phyloP scores from a whole-genome alignment of 257 asterid genomes.

The Solanum sitiens region DNA sequence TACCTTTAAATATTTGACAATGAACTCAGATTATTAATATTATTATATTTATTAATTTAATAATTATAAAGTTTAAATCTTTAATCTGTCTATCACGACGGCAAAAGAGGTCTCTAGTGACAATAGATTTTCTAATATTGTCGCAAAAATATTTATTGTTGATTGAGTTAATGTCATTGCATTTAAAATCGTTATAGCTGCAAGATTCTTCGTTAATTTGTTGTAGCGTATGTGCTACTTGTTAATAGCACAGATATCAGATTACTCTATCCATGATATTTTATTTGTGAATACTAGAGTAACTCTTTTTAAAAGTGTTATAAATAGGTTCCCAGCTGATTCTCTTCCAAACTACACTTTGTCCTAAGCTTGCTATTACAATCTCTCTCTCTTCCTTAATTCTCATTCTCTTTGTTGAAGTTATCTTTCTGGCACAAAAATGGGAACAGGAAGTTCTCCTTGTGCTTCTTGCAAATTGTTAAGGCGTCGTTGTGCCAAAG shows the following conservation, averaged over 20 bases:
- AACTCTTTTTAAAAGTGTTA: constrained; percentile 3
- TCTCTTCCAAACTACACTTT: constrained; percentile 14
- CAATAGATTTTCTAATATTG: too few species aligned
- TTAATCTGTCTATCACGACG: too few species aligned
- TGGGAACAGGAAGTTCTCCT: constrained; percentile 75
- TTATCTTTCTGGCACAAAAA: background rate
- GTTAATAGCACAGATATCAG: too few species aligned
- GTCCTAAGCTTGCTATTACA: background rate
- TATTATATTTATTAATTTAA: too few species aligned
- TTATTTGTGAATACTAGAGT: constrained; percentile 3
- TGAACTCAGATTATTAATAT: background rate
- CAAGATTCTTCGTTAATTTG: too few species aligned
- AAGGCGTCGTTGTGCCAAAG: constrained; percentile 85
- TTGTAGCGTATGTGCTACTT: too few species aligned
- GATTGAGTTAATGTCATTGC: too few species aligned
- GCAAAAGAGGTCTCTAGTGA: too few species aligned
- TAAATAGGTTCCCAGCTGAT: constrained; percentile 20
- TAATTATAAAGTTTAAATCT: too few species aligned
- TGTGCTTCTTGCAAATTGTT: constrained; percentile 89
- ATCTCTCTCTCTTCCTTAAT: background rate
- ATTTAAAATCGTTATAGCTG: too few species aligned
- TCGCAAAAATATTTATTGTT: too few species aligned
- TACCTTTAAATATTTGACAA: background rate
- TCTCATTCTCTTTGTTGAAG: background rate
- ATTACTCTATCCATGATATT: too few species aligned